Evolutionary conservation across 768 basidiomycete genomes (phyloP).

Genomic region (Leccinum fibrillosum): DNA sequence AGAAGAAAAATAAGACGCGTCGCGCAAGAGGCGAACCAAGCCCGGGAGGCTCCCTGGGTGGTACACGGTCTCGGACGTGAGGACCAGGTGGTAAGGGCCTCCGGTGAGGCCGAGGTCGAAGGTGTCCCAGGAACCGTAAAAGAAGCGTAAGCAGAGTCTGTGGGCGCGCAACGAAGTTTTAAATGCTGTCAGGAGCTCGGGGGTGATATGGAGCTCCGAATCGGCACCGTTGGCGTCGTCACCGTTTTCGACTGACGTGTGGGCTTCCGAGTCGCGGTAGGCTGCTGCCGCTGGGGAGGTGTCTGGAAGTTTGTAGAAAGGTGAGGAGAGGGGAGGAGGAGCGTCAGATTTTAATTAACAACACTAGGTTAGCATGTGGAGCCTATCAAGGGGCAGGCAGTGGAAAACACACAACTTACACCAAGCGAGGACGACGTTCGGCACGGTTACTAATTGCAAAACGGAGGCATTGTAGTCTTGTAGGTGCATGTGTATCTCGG

Average conservation of each 20-base stretch:
- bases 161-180: conserved; percentile 48
- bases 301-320: conserved; percentile 38
- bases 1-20: conserved; percentile 26
- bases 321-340: neutral
- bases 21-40: conserved; percentile 52
- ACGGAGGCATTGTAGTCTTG: conserved; percentile 93
- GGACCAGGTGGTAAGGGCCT: conserved; percentile 61
- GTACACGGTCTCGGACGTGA: conserved; percentile 96
- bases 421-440: conserved; percentile 78
- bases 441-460: conserved; percentile 72
- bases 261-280: conserved; percentile 39
- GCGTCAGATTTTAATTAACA: neutral
- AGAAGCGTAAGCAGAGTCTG: conserved; percentile 67
- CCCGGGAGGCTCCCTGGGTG: conserved; percentile 57
- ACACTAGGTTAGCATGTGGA: neutral
- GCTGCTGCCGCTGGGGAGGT: conserved; percentile 53
- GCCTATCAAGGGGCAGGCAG: neutral
- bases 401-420: conserved; percentile 48
- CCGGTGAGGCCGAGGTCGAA: conserved; percentile 38
- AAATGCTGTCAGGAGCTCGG: conserved; percentile 65
- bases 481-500: conserved; percentile 60
- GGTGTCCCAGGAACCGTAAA: conserved; percentile 75
- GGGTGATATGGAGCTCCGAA: conserved; percentile 66
- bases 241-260: conserved; percentile 12
- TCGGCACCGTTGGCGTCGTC: conserved; percentile 8